Evolutionary conservation across 768 basidiomycete genomes (phyloP).

Genomic region (Suillus weaverae): DNA sequence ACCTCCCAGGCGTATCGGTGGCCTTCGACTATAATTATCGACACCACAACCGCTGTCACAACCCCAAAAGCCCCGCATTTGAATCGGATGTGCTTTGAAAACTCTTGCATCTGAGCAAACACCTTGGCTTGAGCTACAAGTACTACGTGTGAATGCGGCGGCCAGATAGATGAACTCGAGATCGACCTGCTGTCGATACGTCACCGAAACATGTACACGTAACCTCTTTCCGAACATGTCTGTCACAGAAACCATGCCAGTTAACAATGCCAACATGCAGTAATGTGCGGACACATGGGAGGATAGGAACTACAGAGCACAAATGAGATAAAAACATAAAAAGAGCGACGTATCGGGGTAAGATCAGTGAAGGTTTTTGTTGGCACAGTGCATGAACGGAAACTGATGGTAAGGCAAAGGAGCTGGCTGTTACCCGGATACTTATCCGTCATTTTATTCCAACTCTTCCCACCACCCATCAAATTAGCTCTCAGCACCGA

Average conservation of each 20-base stretch:
- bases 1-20: not conserved
- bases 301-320: slow-evolving; percentile 12
- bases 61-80: not conserved
- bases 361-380: slow-evolving; percentile 18
- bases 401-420: slow-evolving; percentile 10
- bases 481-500: slow-evolving; percentile 15
- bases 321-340: slow-evolving; percentile 12
- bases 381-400: slow-evolving; percentile 19
- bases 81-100: not conserved
- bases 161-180: not conserved
- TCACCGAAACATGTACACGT: not conserved
- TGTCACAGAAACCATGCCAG: not conserved
- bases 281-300: slow-evolving; percentile 14
- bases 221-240: not conserved
- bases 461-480: slow-evolving; percentile 13
- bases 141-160: not conserved
- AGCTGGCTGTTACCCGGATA: slow-evolving; percentile 8
- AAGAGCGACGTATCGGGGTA: slow-evolving; percentile 6
- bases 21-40: not conserved
- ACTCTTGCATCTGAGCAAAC: not conserved
- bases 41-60: not conserved
- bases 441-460: slow-evolving; percentile 12
- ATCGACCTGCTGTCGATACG: not conserved
- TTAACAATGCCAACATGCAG: slow-evolving; percentile 19
- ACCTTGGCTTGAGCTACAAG: not conserved